A percentile compares a stretch with the other conserved stretches of the same genome.
Evolutionary conservation across 129 eudicot genomes (phyloP).

Genomic region (Lactuca sativa): DNA sequence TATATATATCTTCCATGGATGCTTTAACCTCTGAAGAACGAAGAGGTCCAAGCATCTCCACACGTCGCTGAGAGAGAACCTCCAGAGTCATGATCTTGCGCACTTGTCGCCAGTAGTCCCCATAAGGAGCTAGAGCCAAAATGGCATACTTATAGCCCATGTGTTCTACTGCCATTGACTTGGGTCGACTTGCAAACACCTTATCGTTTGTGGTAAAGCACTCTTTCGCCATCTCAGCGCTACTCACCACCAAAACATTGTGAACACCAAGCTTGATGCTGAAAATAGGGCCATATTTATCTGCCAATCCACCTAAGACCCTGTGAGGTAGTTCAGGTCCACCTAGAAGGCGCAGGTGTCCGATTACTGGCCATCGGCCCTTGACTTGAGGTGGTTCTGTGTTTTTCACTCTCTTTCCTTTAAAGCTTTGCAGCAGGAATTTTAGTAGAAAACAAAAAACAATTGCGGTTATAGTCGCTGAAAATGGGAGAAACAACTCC

Average conservation of each 20-base stretch:
- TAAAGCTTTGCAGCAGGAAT: too few species aligned
- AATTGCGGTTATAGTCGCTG: too few species aligned
- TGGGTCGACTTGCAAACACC: conserved; percentile 27
- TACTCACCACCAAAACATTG: conserved; percentile 25
- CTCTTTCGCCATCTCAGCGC: conserved; percentile 24
- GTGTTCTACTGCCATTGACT: conserved; percentile 13
- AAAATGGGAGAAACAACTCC: too few species aligned
- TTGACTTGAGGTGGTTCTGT: conserved; percentile 18
- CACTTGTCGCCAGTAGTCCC: conserved; percentile 32
- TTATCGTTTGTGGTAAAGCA: conserved; percentile 31
- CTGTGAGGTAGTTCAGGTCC: conserved; percentile 24
- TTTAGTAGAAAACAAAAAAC: too few species aligned
- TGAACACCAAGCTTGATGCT: conserved; percentile 27
- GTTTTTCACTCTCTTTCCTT: not conserved
- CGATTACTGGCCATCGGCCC: conserved; percentile 36
- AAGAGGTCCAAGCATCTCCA: conserved; percentile 24
- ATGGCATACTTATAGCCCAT: conserved; percentile 33
- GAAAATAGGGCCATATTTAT: conserved; percentile 30
- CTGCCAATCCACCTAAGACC: conserved; percentile 21
- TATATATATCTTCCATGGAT: conserved; percentile 10
- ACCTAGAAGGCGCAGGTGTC: conserved; percentile 29
- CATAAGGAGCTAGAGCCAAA: conserved; percentile 23
- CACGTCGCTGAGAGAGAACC: conserved; percentile 27
- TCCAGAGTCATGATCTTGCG: conserved; percentile 28
- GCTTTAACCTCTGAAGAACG: conserved; percentile 16